Evolutionary conservation across 768 basidiomycete species (phyloP).

Genomic region (Piloderma croceum): DNA sequence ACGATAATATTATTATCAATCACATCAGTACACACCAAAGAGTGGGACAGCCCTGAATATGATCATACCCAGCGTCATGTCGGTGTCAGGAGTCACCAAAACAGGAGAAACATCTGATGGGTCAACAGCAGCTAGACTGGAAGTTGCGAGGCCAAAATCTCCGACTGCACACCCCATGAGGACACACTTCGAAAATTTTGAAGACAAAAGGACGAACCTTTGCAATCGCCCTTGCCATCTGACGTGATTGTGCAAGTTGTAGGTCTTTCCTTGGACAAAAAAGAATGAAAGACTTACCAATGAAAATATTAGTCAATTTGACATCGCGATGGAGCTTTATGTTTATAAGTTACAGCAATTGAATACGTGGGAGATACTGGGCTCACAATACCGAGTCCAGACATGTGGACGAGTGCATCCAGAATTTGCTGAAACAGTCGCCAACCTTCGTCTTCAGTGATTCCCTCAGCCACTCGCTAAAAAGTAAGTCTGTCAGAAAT

Average conservation of each 20-base stretch:
- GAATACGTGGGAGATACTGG: background rate
- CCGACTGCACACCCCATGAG: conserved; percentile 72
- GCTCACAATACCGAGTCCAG: conserved; percentile 76
- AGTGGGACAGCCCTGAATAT: background rate
- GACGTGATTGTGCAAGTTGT: conserved; percentile 2
- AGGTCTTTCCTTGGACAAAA: background rate
- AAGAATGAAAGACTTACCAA: conserved; percentile 50
- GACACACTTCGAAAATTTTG: no score
- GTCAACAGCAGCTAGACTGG: conserved; percentile 72
- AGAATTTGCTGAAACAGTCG: conserved; percentile 83
- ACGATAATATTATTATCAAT: background rate
- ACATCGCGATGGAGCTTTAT: conserved; percentile 75
- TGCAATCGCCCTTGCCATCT: conserved; percentile 83
- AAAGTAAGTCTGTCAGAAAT: background rate
- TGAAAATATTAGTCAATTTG: conserved; percentile 91
- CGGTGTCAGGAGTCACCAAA: conserved; percentile 43
- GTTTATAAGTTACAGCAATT: conserved; percentile 3
- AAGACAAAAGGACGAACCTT: conserved; percentile 39
- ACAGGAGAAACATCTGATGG: conserved; percentile 58
- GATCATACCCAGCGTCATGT: conserved; percentile 74
- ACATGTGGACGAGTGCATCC: conserved; percentile 88
- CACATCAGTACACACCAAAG: no score
- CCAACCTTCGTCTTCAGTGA: conserved; percentile 86
- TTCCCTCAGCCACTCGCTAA: conserved; percentile 73
- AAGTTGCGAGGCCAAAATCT: conserved; percentile 89